Evolutionary conservation across 1,139 yeast species (phyloP).

Genomic region (Sugiyamaella neomexicana): DNA sequence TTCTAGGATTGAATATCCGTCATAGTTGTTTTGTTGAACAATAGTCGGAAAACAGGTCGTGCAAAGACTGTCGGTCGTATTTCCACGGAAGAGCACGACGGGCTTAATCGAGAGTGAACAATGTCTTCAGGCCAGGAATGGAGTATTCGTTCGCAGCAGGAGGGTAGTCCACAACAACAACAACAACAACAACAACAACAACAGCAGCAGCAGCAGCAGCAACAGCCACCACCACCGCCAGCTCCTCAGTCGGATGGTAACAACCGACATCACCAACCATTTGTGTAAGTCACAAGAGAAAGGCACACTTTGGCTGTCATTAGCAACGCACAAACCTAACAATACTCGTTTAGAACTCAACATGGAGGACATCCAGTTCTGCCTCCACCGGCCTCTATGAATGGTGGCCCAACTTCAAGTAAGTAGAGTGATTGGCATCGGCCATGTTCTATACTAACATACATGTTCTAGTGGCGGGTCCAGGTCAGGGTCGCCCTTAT

Average conservation of each 20-base stretch:
- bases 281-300: conserved; percentile 25
- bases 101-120: neutral
- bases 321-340: neutral
- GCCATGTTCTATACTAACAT: neutral
- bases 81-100: neutral
- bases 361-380: conserved; percentile 36
- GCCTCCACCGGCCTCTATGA: conserved; percentile 35
- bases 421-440: conserved; percentile 13
- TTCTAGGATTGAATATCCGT: neutral
- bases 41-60: too few relatives aligned
- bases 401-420: conserved; percentile 23
- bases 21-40: neutral
- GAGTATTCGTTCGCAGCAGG: conserved; percentile 12
- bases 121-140: conserved; percentile 11
- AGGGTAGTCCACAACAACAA: neutral
- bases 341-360: conserved; percentile 23
- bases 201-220: conserved; percentile 1
- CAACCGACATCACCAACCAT: conserved; percentile 27
- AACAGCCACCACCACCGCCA: neutral
- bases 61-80: neutral
- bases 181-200: neutral
- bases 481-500: conserved; percentile 23
- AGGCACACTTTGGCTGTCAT: too few relatives aligned
- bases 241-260: conserved; percentile 9
- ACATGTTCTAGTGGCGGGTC: conserved; percentile 9